Conservation (phyloP, 805 yeast species). For the Starmera dryadoides region DNA sequence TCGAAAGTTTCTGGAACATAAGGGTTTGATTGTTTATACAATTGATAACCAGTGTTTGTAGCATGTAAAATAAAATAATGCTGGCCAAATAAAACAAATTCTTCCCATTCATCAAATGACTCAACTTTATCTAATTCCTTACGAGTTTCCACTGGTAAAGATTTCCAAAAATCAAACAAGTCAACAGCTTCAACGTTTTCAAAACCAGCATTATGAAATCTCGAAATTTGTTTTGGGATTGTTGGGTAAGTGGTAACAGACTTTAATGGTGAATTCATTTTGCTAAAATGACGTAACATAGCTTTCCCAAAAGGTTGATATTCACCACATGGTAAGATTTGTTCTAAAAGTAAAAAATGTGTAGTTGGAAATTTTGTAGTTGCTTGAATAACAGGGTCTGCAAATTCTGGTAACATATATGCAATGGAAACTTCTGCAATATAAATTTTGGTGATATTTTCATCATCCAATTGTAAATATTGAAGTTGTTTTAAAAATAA, state of each 20-base stretch:
- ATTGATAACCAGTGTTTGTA: conserved; percentile 26
- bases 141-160: conserved; percentile 32
- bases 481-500: conserved; percentile 25
- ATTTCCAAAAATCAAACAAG: conserved; percentile 53
- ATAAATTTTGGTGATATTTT: conserved; percentile 43
- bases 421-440: conserved; percentile 82
- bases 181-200: conserved; percentile 41
- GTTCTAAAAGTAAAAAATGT: conserved; percentile 65
- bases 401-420: conserved; percentile 62
- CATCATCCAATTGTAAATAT: conserved; percentile 12
- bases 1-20: not conserved
- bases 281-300: conserved; percentile 66
- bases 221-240: conserved; percentile 34
- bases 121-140: conserved; percentile 42
- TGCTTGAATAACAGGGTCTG: conserved; percentile 52
- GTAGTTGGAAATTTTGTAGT: conserved; percentile 36
- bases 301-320: conserved; percentile 64
- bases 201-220: conserved; percentile 46
- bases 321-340: conserved; percentile 57
- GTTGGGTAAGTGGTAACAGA: conserved; percentile 55
- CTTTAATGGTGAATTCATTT: conserved; percentile 59
- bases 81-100: conserved; percentile 66
- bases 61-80: conserved; percentile 70
- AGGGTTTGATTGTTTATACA: conserved; percentile 1
- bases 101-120: conserved; percentile 81